These are phyloP conservation scores for Astrothelium subdiscretum DNA, from an alignment of 495 filamentous ascomycete genomes.

Conservation along the genomic window DNA sequence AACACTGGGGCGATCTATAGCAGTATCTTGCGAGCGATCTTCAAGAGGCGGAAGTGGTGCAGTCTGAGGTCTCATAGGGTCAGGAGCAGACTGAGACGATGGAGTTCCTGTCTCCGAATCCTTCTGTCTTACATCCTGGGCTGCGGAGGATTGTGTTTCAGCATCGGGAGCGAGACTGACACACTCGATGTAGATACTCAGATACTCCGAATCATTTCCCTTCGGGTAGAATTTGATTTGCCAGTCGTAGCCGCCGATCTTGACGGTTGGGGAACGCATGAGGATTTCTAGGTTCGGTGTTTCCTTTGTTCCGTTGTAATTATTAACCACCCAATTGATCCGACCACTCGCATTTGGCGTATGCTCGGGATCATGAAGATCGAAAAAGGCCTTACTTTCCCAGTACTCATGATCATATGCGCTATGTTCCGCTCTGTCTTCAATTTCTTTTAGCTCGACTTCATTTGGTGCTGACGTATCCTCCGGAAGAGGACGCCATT, in stretches of 20 bases:
- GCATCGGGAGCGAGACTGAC: constrained; percentile 36
- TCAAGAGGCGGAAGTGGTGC: constrained; percentile 24
- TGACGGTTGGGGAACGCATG: constrained; percentile 48
- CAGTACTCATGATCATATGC: constrained; percentile 49
- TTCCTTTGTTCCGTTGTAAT: constrained; percentile 50
- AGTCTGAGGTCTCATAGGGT: constrained; percentile 6
- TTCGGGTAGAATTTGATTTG: constrained; percentile 58
- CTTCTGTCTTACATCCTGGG: not conserved
- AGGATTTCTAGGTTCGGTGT: constrained; percentile 46
- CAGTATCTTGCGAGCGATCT: not conserved
- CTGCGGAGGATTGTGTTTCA: constrained; percentile 5
- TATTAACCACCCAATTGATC: constrained; percentile 49
- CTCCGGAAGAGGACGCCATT: constrained; percentile 31
- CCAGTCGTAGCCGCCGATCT: constrained; percentile 54
- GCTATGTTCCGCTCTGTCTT: constrained; percentile 37
- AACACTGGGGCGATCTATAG: constrained; percentile 24
- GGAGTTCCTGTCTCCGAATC: not conserved
- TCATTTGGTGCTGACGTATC: constrained; percentile 48
- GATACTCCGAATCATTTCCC: constrained; percentile 49
- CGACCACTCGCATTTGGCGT: constrained; percentile 39
- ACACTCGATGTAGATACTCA: constrained; percentile 56
- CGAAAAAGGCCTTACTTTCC: constrained; percentile 45
- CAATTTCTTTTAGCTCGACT: constrained; percentile 49
- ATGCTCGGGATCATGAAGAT: constrained; percentile 51
- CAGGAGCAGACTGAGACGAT: not conserved